phyloP scores from a whole-genome alignment of 2,329 filamentous ascomycete species.

The Botrytis medusae region DNA sequence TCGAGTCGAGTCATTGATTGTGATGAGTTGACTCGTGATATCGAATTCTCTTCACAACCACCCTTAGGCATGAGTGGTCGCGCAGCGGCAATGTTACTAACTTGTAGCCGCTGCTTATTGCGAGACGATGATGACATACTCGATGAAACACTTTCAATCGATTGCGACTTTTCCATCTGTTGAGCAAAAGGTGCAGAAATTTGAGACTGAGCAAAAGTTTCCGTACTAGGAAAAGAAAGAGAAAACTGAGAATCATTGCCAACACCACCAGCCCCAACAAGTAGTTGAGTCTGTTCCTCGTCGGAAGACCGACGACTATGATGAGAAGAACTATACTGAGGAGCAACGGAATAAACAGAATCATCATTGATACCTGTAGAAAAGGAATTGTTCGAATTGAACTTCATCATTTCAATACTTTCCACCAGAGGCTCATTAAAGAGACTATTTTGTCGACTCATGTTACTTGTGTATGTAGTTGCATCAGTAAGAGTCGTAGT shows the following conservation, averaged over 20 bases:
- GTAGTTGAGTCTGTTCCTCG: slow-evolving; percentile 39
- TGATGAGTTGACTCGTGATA: slow-evolving; percentile 37
- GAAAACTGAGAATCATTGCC: slow-evolving; percentile 38
- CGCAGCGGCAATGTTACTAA: slow-evolving; percentile 34
- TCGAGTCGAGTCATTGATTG: slow-evolving; percentile 35
- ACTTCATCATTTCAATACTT: slow-evolving; percentile 40
- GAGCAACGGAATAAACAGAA: slow-evolving; percentile 34
- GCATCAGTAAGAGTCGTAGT: slow-evolving; percentile 38
- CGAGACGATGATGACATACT: slow-evolving; percentile 37
- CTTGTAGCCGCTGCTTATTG: slow-evolving; percentile 38
- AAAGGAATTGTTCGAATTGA: slow-evolving; percentile 38
- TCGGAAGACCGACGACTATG: slow-evolving; percentile 36
- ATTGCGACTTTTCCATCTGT: slow-evolving; percentile 40
- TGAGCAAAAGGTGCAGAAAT: slow-evolving; percentile 34
- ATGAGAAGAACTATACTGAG: slow-evolving; percentile 34
- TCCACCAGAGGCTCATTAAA: slow-evolving; percentile 38
- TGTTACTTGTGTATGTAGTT: slow-evolving; percentile 38
- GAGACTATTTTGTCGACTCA: slow-evolving; percentile 40
- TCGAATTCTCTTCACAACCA: slow-evolving; percentile 33
- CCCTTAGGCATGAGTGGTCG: slow-evolving; percentile 39
- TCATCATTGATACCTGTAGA: slow-evolving; percentile 36
- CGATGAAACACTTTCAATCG: slow-evolving; percentile 40
- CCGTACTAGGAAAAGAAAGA: slow-evolving; percentile 32
- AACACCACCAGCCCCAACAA: slow-evolving; percentile 39
- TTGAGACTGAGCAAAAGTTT: slow-evolving; percentile 29